Evolutionary conservation across 192 early-diverging fungal species (phyloP).

Genomic region (Radiomyces spectabilis): DNA sequence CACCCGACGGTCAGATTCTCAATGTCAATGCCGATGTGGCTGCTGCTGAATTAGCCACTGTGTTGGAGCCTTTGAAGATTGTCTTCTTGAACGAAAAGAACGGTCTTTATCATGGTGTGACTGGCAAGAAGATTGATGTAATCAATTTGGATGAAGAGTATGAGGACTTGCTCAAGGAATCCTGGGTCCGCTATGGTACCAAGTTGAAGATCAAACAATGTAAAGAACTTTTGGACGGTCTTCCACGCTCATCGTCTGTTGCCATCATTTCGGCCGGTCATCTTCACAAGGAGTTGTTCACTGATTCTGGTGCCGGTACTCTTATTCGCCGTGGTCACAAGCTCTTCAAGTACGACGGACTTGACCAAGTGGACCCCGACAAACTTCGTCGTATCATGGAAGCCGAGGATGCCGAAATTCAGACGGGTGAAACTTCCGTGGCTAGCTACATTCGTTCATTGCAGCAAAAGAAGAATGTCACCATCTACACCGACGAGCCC

Average conservation of each 20-base stretch:
- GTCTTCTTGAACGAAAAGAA: slow-evolving; percentile 98
- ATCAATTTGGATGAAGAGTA: slow-evolving; percentile 99
- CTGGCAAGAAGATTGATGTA: slow-evolving; percentile 92
- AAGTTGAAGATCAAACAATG: slow-evolving; percentile 97
- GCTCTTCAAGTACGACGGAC: slow-evolving; percentile 62
- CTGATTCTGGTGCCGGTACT: slow-evolving; percentile 94
- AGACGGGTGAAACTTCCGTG: slow-evolving; percentile 58
- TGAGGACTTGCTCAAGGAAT: slow-evolving; percentile 85
- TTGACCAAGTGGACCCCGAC: slow-evolving; percentile 70
- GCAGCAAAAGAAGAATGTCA: slow-evolving; percentile 48
- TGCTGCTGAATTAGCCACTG: slow-evolving; percentile 92
- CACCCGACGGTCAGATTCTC: slow-evolving; percentile 90
- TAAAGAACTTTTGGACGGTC: slow-evolving; percentile 91
- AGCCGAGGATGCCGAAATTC: slow-evolving; percentile 63
- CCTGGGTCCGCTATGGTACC: slow-evolving; percentile 97
- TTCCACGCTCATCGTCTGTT: slow-evolving; percentile 96
- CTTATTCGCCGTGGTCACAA: slow-evolving; percentile 94
- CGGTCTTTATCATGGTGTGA: slow-evolving; percentile 89
- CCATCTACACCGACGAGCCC: slow-evolving; percentile 89
- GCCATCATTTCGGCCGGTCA: slow-evolving; percentile 99
- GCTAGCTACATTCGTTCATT: slow-evolving; percentile 70
- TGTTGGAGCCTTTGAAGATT: slow-evolving; percentile 95
- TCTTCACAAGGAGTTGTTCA: slow-evolving; percentile 98
- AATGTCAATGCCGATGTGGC: slow-evolving; percentile 99
- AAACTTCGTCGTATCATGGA: slow-evolving; percentile 73